Conservation (phyloP, 495 filamentous ascomycete genomes). For the Penicillium maclennaniae region DNA sequence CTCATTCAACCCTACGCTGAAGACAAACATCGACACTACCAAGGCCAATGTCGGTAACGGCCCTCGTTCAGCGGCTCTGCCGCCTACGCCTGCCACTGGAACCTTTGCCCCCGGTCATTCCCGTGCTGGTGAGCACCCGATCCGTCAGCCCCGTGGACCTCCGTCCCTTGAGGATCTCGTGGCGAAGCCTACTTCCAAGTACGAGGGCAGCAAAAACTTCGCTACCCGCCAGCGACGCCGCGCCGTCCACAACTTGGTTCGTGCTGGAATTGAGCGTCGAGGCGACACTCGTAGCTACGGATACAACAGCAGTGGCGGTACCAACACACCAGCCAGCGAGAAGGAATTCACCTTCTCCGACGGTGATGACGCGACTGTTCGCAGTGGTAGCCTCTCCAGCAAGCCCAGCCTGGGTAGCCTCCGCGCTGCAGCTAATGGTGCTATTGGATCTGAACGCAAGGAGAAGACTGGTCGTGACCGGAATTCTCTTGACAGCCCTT, state of each 20-base stretch:
- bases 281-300: constrained; percentile 55
- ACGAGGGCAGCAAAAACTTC: constrained; percentile 99
- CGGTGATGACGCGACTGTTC: constrained; percentile 76
- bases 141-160: constrained; percentile 89
- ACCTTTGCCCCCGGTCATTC: constrained; percentile 92
- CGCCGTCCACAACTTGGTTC: constrained; percentile 85
- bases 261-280: constrained; percentile 84
- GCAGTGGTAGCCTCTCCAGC: constrained; percentile 77
- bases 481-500: constrained; percentile 48
- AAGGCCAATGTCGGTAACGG: constrained; percentile 55
- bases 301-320: constrained; percentile 63
- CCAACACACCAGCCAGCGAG: constrained; percentile 87
- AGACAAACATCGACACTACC: constrained; percentile 54
- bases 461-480: constrained; percentile 58
- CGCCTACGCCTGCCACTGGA: constrained; percentile 75
- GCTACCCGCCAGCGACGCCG: constrained; percentile 87
- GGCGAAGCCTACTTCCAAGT: constrained; percentile 85
- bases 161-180: constrained; percentile 89
- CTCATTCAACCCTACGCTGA: constrained; percentile 66
- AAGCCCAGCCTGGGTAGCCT: constrained; percentile 76
- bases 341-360: constrained; percentile 79
- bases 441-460: constrained; percentile 80
- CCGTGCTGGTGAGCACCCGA: constrained; percentile 89
- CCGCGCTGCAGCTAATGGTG: constrained; percentile 72
- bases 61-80: constrained; percentile 74